Evolutionary conservation across 1,139 yeast genomes (phyloP).

Genomic region (Kazachstania sp.): DNA sequence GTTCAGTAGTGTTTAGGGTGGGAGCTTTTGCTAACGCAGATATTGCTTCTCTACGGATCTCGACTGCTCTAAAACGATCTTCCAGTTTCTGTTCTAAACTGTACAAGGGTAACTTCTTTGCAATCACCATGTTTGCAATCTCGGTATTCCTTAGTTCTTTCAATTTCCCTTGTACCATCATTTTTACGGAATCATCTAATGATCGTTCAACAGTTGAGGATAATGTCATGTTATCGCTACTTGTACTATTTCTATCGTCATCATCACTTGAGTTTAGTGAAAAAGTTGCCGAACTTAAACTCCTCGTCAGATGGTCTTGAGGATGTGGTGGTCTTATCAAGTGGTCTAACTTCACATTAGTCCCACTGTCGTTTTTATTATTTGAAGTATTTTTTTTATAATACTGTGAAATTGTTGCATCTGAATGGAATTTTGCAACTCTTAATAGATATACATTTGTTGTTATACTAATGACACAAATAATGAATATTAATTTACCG

Average conservation of each 20-base stretch:
- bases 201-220: constrained; percentile 25
- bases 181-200: constrained; percentile 54
- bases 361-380: not conserved
- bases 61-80: constrained; percentile 85
- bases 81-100: constrained; percentile 87
- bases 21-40: constrained; percentile 79
- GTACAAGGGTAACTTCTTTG: constrained; percentile 80
- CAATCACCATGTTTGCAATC: constrained; percentile 57
- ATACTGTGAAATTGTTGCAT: constrained; percentile 18
- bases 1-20: constrained; percentile 55
- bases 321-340: not conserved
- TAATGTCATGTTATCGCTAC: not conserved
- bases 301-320: not conserved
- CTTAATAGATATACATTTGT: constrained; percentile 78
- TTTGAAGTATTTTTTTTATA: not conserved
- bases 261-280: constrained; percentile 7
- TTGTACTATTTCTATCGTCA: constrained; percentile 36
- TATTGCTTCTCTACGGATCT: constrained; percentile 84
- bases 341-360: not conserved
- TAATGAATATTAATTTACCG: constrained; percentile 67
- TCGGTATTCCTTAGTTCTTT: constrained; percentile 62
- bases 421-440: constrained; percentile 54
- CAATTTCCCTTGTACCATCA: constrained; percentile 66
- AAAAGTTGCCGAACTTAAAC: constrained; percentile 4
- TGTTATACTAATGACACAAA: constrained; percentile 65